Conservation (phyloP, 2,329 filamentous ascomycete species). For the Verticillium klebahnii region DNA sequence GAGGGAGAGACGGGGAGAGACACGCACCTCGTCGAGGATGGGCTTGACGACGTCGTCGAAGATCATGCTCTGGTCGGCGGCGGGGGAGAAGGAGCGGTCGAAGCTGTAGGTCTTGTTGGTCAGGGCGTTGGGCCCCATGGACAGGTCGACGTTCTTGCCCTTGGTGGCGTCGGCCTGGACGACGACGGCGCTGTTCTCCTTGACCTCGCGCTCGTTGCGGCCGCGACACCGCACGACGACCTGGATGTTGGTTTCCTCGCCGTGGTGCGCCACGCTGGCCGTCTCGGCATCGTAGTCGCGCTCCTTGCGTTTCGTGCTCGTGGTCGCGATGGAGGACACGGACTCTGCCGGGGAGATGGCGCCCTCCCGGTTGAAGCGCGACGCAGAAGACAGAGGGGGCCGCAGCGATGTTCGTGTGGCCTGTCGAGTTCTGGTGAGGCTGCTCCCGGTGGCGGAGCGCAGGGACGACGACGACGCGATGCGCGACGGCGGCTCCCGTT, state of each 20-base stretch:
- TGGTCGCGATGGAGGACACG: slow-evolving; percentile 53
- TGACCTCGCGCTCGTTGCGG: slow-evolving; percentile 85
- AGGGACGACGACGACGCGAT: slow-evolving; percentile 9
- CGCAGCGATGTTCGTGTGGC: slow-evolving; percentile 9
- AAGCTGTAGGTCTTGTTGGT: slow-evolving; percentile 97
- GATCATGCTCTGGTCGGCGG: slow-evolving; percentile 87
- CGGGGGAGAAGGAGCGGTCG: slow-evolving; percentile 93
- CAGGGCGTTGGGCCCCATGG: slow-evolving; percentile 86
- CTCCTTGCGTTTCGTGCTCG: slow-evolving; percentile 77
- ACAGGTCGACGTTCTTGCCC: slow-evolving; percentile 77
- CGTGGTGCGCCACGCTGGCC: slow-evolving; percentile 15
- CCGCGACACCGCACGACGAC: slow-evolving; percentile 94
- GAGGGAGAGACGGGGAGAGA: slow-evolving; percentile 1
- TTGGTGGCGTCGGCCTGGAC: slow-evolving; percentile 84
- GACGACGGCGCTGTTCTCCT: slow-evolving; percentile 92
- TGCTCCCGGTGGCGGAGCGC: slow-evolving; percentile 7
- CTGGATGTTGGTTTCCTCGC: slow-evolving; percentile 92
- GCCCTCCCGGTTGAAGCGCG: slow-evolving; percentile 28
- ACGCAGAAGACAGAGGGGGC: slow-evolving; percentile 6
- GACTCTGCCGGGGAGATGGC: slow-evolving; percentile 69
- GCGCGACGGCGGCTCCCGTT: slow-evolving; percentile 13
- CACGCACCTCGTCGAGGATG: slow-evolving; percentile 81
- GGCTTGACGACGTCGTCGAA: slow-evolving; percentile 95
- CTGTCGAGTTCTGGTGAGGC: slow-evolving; percentile 1
- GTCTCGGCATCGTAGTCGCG: slow-evolving; percentile 61